A percentile compares a stretch with the other conserved stretches of the same genome.
Conservation (phyloP, 768 basidiomycete genomes). For the Trametes villosa region DNA sequence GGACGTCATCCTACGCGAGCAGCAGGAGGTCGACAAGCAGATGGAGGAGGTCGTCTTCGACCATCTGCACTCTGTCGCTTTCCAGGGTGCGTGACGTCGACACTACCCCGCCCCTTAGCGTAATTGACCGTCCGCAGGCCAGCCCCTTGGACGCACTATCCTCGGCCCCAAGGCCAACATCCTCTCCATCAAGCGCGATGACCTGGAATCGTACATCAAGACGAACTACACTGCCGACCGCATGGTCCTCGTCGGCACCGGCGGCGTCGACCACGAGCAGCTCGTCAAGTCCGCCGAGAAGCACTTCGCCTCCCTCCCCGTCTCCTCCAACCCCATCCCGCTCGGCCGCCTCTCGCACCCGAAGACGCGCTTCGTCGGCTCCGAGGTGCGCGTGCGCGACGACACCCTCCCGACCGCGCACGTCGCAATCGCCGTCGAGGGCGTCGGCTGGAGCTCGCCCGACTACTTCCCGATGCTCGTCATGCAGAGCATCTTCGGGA, state of each 20-base stretch:
- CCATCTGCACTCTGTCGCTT: slow-evolving; percentile 95
- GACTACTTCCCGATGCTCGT: slow-evolving; percentile 99
- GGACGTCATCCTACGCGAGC: slow-evolving; percentile 95
- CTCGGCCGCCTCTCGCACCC: slow-evolving; percentile 80
- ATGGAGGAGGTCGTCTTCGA: slow-evolving; percentile 98
- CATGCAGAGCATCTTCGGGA: slow-evolving; percentile 96
- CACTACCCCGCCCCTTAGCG: not conserved
- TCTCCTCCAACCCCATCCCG: slow-evolving; percentile 85
- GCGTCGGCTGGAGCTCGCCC: slow-evolving; percentile 96
- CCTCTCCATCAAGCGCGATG: slow-evolving; percentile 89
- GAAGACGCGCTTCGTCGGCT: slow-evolving; percentile 85
- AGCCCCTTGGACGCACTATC: slow-evolving; percentile 95
- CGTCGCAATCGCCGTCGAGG: slow-evolving; percentile 96
- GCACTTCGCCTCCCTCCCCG: slow-evolving; percentile 88
- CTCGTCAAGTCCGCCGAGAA: slow-evolving; percentile 95
- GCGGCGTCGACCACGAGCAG: slow-evolving; percentile 89
- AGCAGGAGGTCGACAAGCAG: slow-evolving; percentile 99
- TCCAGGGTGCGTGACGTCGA: slow-evolving; percentile 71
- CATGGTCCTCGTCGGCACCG: slow-evolving; percentile 98
- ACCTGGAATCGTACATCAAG: slow-evolving; percentile 89
- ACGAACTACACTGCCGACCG: slow-evolving; percentile 99
- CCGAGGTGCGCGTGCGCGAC: slow-evolving; percentile 94
- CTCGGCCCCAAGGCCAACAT: slow-evolving; percentile 97
- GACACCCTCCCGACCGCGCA: slow-evolving; percentile 89
- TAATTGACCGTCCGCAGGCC: slow-evolving; percentile 53